Evolutionary conservation across 441 rosid genomes (phyloP).

Genomic region (Lepidium campestre): DNA sequence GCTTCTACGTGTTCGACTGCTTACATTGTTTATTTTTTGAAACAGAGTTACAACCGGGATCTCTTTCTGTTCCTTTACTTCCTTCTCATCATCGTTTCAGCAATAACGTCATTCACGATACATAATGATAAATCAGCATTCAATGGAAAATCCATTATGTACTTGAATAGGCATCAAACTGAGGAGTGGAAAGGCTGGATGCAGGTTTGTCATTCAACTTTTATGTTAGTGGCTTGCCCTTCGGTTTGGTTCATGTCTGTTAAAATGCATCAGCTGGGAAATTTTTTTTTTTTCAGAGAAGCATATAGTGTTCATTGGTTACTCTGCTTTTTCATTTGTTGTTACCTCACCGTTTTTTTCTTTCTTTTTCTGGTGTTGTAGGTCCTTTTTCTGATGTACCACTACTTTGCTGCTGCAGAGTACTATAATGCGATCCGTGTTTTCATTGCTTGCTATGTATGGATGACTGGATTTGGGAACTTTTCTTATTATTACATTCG

Average conservation of each 20-base stretch:
- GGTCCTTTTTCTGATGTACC: slow-evolving; percentile 82
- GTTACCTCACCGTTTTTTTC: slow-evolving; percentile 8
- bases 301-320: background rate
- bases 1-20: slow-evolving; percentile 10
- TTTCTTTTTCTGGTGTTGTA: slow-evolving; percentile 27
- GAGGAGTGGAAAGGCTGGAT: slow-evolving; percentile 95
- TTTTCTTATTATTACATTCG: slow-evolving; percentile 76
- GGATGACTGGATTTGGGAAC: slow-evolving; percentile 91
- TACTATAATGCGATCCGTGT: slow-evolving; percentile 71
- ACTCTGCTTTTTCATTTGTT: background rate
- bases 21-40: slow-evolving; percentile 15
- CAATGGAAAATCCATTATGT: slow-evolving; percentile 62
- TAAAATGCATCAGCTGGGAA: background rate
- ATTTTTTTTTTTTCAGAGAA: background rate
- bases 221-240: background rate
- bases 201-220: slow-evolving; percentile 56
- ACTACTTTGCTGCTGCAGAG: slow-evolving; percentile 77
- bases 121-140: slow-evolving; percentile 63
- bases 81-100: slow-evolving; percentile 75
- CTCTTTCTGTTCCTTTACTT: slow-evolving; percentile 66
- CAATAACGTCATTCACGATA: slow-evolving; percentile 61
- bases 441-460: slow-evolving; percentile 77
- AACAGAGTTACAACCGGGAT: slow-evolving; percentile 69
- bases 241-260: background rate
- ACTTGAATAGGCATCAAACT: slow-evolving; percentile 78